Evolutionary conservation across 1,284 basidiomycete genomes (phyloP), one percentile per base, ranked within the genome.

Genomic region (Pulchroboletus neoregius): DNA sequence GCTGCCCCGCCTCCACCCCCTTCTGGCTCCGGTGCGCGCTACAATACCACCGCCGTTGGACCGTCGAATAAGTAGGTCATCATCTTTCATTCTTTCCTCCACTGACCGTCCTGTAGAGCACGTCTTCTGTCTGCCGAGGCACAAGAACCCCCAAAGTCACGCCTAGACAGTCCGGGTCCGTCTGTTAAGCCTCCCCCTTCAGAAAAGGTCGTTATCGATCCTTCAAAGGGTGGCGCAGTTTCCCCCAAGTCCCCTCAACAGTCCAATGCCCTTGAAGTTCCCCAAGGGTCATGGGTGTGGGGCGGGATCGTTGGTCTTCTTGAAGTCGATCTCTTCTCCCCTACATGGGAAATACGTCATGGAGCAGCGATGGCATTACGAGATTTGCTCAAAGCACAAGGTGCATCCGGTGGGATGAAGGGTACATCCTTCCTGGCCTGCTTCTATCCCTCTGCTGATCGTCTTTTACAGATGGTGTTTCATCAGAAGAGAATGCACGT

Each of bases 261-360:
- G 56, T 83, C 82, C 22, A 84, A 82, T 57, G 85, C 82, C 5
- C 72, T 91, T 13, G 81, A 87, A 49, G 87, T 86, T 2, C 71
- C 74, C 48, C 73, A 79, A 12, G 92, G 90, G 1, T 73, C 77
- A 43, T 97, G 92, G 87, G 82, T 94, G 0, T 99, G 95, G 90
- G 82, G 85, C 43, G 87, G 89, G 8, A 77, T 97, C 6, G 81
- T 87, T 7, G 82, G 86, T 54, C 75, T 94, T 4, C 74, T 99
- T 6, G 84, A 89, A 56, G 82, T 92, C 2, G 89, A 93, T 56
- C 70, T 99, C 11, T 89, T 94, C 55, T 91, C 87, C 57, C 79
- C 88, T 0, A 78, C 83, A 6, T 99, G 96, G 96, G 94, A 99
- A 67, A 82, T 88, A 6, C 78, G 96, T 40, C 96, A 99, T 61